Conservation (phyloP, 129 eudicot species). For the Deinandra increscens region DNA sequence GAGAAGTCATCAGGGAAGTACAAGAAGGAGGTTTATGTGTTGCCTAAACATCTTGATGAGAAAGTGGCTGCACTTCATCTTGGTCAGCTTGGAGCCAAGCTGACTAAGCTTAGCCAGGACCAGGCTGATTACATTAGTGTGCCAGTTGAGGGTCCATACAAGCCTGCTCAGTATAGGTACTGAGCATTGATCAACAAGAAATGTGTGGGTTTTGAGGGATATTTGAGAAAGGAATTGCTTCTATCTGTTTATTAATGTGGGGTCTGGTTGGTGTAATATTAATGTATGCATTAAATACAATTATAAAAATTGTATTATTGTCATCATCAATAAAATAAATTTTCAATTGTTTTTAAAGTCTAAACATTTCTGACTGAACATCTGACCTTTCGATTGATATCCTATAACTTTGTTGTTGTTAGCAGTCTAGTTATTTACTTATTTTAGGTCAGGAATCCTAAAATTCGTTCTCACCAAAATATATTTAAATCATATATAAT, state of each 20-base stretch:
- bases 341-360: too few species aligned
- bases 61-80: slow-evolving; percentile 55
- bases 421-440: too few species aligned
- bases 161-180: slow-evolving; percentile 54
- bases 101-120: slow-evolving; percentile 43
- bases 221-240: background rate
- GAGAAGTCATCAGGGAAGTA: slow-evolving; percentile 41
- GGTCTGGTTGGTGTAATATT: slow-evolving; percentile 6
- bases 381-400: too few species aligned
- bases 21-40: slow-evolving; percentile 44
- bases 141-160: slow-evolving; percentile 50
- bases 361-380: too few species aligned
- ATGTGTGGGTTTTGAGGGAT: background rate
- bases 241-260: background rate
- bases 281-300: too few species aligned
- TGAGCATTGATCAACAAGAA: slow-evolving; percentile 10
- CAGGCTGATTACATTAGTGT: slow-evolving; percentile 49
- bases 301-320: too few species aligned
- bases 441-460: too few species aligned
- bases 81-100: slow-evolving; percentile 52
- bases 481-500: too few species aligned
- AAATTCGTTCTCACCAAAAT: too few species aligned
- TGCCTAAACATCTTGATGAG: slow-evolving; percentile 55
- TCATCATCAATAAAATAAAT: too few species aligned
- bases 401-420: too few species aligned